Base-by-base conservation (phyloP, 495 filamentous ascomycete species). In the Entonaema liquescens region DNA sequence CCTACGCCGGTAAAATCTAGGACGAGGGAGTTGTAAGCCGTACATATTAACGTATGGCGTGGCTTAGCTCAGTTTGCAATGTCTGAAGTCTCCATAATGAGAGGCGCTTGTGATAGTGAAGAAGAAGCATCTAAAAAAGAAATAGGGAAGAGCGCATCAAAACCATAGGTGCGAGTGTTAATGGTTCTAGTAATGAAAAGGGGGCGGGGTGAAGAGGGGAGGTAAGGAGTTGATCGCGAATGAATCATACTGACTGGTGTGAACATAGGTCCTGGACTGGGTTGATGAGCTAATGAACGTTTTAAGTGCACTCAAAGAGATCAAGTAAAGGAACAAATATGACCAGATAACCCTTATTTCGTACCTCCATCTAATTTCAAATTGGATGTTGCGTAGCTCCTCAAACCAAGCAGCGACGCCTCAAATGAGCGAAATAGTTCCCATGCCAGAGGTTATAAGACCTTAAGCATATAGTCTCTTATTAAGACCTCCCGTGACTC, bases 11-110 rank as follows among this genome's bases (percentile, higher is more conserved):
- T 47, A 6, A 67, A 62, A 29, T n/a, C 23, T 6, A 42, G 54
- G 40, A 47, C 55, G 33, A 60, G 19, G 6, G 70, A 72, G 29
- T 42, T 68, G 42, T 68, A 56, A 49, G n/a, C n/a, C n/a, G n/a
- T n/a, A n/a, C n/a, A n/a, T n/a, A n/a, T n/a, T n/a, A n/a, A n/a
- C n/a, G n/a, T 47, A 23, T 4, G 9, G 9, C 2, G 19, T 47
- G 42, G 17, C 19, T 47, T 47, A 9, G 9, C 42, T 47, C 9
- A 9, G 42, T 19, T 9, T 19, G 8, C 21, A 8, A 19, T 19
- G 42, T 47, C 9, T 0, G 2, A 21, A 47, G 19, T 47, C 3
- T 9, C 19, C 9, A 47, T 11, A 19, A 47, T 47, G 5, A 11
- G 8, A 47, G 19, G 17, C 3, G 17, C 5, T 7, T 47, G 2